Evolutionary conservation across 352 stramenopile genomes (phyloP).

Genomic region (Phytopythium mirpurense): DNA sequence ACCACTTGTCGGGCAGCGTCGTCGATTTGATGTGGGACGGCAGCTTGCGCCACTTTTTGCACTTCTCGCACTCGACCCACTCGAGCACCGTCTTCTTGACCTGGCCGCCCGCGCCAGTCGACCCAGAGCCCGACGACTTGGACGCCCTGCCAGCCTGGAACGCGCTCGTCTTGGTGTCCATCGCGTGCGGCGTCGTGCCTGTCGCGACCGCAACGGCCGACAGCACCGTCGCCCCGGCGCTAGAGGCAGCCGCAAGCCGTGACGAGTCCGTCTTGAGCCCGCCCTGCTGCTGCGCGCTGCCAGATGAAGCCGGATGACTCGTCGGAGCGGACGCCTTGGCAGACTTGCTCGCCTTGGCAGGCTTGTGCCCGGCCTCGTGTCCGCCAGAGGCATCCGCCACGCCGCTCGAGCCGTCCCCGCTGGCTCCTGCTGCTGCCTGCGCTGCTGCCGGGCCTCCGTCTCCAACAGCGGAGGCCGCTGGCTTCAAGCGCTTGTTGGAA

Average conservation of each 20-base stretch:
- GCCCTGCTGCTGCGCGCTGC: not conserved
- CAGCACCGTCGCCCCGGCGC: not conserved
- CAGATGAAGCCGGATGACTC: not conserved
- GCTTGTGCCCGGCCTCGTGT: not conserved
- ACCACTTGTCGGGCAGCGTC: constrained; percentile 94
- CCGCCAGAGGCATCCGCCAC: not conserved
- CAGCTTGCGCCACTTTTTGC: constrained; percentile 95
- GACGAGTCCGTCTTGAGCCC: not conserved
- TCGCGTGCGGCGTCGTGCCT: constrained; percentile 9
- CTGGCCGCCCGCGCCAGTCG: constrained; percentile 1
- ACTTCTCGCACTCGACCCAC: constrained; percentile 96
- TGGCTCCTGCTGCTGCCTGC: not conserved
- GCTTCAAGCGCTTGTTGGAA: constrained; percentile 43
- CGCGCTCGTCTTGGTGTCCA: constrained; percentile 1
- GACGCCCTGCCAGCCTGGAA: not conserved
- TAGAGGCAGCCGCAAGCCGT: not conserved
- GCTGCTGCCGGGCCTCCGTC: constrained; percentile 5
- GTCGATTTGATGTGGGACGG: constrained; percentile 89
- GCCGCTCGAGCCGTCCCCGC: constrained; percentile 1
- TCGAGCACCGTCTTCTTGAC: constrained; percentile 81
- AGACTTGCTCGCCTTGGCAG: constrained; percentile 1
- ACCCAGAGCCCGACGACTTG: constrained; percentile 3
- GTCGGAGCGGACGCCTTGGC: not conserved
- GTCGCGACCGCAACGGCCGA: not conserved
- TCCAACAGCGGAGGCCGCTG: constrained; percentile 6